Base-by-base conservation (phyloP, 2,329 filamentous ascomycete genomes). In the Helicocarpus griseus region DNA sequence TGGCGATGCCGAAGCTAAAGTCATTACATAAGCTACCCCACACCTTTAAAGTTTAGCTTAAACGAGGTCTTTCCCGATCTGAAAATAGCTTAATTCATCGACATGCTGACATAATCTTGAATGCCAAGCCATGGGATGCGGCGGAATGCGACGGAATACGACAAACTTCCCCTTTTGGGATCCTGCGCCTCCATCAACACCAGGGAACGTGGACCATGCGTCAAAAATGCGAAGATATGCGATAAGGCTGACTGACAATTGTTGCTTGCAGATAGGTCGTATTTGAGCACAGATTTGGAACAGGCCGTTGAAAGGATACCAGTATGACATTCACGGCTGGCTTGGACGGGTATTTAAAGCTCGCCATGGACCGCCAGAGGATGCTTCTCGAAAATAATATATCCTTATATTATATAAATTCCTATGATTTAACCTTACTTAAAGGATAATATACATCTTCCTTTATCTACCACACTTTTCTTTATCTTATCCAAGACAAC, bases 51-150 rank as follows among this genome's bases (percentile, higher is more conserved):
- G 44, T 35, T 22, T 47, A 13, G 2, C 4, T 17, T n/a, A 35
- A n/a, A 22, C 44, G 44, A 47, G 13, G 5, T 35, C 8, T 47
- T 47, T 47, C 44, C 44, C 13, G 8, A 35, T 47, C 17, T n/a
- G 44, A 29, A 36, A 47, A 47, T 47, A 47, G 44, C 31, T 47
- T 47, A 47, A 22, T 47, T 24, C 44, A 47, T 47, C 44, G 29
- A 47, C 44, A 35, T 19, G 44, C 28, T 46, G 29, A 46, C 13
- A 6, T 47, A 47, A 47, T 4, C 19, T 31, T 31, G 29, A 31
- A 7, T 31, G 29, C 7, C 13, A 8, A 8, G 29, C 3, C 13
- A 31, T 7, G 2, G 29, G 13, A 31, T 31, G 29, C 29, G 29
- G 29, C 29, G 29, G 13, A 31, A 31, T 31, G 29, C 29, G 29